These are phyloP conservation scores for Neurospora sp. DNA, from an alignment of 495 filamentous ascomycete genomes.

Conservation along the genomic window DNA sequence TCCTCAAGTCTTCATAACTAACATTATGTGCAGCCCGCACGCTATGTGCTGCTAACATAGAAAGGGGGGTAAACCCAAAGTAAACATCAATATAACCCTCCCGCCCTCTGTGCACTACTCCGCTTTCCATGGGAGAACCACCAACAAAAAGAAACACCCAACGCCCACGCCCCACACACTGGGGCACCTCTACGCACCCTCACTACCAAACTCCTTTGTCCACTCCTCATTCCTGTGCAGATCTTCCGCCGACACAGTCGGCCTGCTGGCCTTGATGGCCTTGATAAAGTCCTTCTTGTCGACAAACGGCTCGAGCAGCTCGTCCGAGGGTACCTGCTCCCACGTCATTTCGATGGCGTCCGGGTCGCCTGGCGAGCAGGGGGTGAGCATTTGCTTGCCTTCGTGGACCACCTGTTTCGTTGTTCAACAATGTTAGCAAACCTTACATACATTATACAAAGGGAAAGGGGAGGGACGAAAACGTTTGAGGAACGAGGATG, in stretches of 20 bases:
- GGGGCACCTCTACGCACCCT: constrained; percentile 44
- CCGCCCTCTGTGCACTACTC: not conserved
- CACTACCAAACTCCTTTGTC: constrained; percentile 95
- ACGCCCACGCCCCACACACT: no score
- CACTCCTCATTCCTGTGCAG: constrained; percentile 78
- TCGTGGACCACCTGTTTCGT: constrained; percentile 55
- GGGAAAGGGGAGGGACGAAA: not conserved
- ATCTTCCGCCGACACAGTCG: constrained; percentile 82
- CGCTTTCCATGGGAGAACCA: not conserved
- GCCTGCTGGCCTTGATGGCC: constrained; percentile 75
- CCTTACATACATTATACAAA: not conserved
- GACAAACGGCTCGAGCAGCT: constrained; percentile 76
- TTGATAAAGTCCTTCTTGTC: constrained; percentile 88
- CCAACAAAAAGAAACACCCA: not conserved
- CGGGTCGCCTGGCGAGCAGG: constrained; percentile 83
- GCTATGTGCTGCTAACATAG: not conserved
- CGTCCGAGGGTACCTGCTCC: constrained; percentile 73
- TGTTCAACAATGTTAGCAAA: constrained; percentile 1
- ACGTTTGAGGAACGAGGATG: not conserved
- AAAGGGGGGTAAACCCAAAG: not conserved
- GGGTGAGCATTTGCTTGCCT: constrained; percentile 69
- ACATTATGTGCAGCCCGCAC: not conserved
- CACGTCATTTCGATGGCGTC: constrained; percentile 88
- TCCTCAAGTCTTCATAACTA: not conserved
- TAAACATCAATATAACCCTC: not conserved